Evolutionary conservation across 2,329 filamentous ascomycete genomes (phyloP).

Genomic region (Neoscytalidium dimidiatum): DNA sequence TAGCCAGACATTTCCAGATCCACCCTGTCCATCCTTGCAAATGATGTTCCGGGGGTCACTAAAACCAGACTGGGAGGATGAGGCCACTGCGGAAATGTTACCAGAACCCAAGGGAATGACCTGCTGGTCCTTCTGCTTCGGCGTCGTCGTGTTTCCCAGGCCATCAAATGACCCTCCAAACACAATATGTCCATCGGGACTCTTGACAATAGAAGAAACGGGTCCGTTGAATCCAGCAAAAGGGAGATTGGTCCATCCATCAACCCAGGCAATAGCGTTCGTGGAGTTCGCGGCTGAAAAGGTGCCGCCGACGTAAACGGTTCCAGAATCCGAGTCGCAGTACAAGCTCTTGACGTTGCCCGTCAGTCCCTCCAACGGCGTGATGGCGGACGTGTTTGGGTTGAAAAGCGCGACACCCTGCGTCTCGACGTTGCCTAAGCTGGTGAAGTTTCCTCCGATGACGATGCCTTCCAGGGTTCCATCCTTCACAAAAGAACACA

Average conservation of each 20-base stretch:
- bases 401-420: slow-evolving; percentile 80
- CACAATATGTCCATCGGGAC: slow-evolving; percentile 79
- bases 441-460: slow-evolving; percentile 94
- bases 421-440: slow-evolving; percentile 73
- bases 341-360: slow-evolving; percentile 81
- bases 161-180: slow-evolving; percentile 92
- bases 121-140: slow-evolving; percentile 70
- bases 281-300: slow-evolving; percentile 80
- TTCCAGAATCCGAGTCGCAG: slow-evolving; percentile 75
- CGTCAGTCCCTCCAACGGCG: slow-evolving; percentile 74
- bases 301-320: slow-evolving; percentile 88
- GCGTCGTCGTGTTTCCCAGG: slow-evolving; percentile 79
- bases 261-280: slow-evolving; percentile 84
- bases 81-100: slow-evolving; percentile 67
- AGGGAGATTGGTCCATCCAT: slow-evolving; percentile 76
- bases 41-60: slow-evolving; percentile 78
- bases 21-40: slow-evolving; percentile 72
- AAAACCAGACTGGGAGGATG: slow-evolving; percentile 64
- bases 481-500: slow-evolving; percentile 76
- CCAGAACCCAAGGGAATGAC: slow-evolving; percentile 82
- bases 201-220: slow-evolving; percentile 80
- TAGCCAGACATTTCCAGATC: slow-evolving; percentile 79
- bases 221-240: slow-evolving; percentile 95
- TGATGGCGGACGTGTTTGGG: slow-evolving; percentile 68
- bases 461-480: slow-evolving; percentile 73